Evolutionary conservation across 176 grass and related monocot genomes (phyloP).

Genomic region (Musa beccarii): DNA sequence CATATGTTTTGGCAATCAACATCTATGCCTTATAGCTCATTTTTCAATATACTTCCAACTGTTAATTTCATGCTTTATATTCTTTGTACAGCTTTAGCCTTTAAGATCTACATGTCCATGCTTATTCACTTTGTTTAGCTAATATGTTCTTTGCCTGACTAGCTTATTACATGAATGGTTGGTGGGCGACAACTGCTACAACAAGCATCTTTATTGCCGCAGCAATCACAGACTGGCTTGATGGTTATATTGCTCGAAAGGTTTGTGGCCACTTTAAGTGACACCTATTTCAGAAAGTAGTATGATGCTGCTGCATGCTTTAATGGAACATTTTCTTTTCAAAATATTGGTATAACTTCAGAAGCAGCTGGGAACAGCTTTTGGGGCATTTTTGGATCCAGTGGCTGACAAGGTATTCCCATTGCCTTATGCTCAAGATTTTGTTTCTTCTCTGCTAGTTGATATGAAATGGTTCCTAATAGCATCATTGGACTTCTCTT

Average conservation of each 20-base stretch:
- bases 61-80: not conserved
- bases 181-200: constrained; percentile 69
- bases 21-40: not conserved
- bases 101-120: not conserved
- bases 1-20: not conserved
- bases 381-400: constrained; percentile 99
- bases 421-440: not conserved
- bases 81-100: not conserved
- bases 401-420: constrained; percentile 84
- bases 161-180: constrained; percentile 88
- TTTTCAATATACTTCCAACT: not conserved
- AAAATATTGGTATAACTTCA: constrained; percentile 27
- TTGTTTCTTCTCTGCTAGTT: not conserved
- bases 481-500: not conserved
- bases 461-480: not conserved
- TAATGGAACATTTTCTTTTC: not conserved
- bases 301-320: not conserved
- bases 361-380: constrained; percentile 91
- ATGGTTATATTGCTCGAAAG: constrained; percentile 98
- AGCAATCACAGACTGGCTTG: constrained; percentile 92
- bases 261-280: constrained; percentile 20
- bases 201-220: constrained; percentile 89
- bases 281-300: not conserved
- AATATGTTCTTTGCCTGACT: constrained; percentile 22
- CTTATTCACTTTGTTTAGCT: not conserved